phyloP scores from a whole-genome alignment of 2,329 filamentous ascomycete genomes.

The Aspergillus sojae region DNA sequence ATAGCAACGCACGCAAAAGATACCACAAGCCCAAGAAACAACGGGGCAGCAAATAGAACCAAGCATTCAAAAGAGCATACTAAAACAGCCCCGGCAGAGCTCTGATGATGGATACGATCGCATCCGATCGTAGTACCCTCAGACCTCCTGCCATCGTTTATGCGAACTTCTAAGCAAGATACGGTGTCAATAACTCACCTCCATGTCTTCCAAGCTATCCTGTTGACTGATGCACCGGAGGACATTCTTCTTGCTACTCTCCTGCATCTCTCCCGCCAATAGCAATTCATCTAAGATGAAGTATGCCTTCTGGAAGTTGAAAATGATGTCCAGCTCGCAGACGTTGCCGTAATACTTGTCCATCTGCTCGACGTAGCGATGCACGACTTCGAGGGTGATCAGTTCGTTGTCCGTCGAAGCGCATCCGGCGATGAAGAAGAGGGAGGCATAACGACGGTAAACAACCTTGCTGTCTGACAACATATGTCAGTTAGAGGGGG shows the following conservation, averaged over 20 bases:
- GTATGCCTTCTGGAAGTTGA: constrained; percentile 99
- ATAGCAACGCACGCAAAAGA: neutral
- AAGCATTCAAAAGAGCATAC: neutral
- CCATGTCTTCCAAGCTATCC: constrained; percentile 97
- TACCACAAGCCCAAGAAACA: constrained; percentile 2
- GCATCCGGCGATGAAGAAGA: constrained; percentile 99
- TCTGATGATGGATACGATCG: neutral
- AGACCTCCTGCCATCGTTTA: neutral
- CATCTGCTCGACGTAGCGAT: constrained; percentile 99
- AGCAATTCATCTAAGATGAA: constrained; percentile 98
- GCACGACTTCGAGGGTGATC: constrained; percentile 97
- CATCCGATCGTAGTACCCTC: neutral
- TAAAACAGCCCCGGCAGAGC: neutral
- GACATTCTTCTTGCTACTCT: constrained; percentile 99
- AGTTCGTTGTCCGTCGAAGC: constrained; percentile 97
- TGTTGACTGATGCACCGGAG: constrained; percentile 94
- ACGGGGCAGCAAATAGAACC: neutral
- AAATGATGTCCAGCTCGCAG: constrained; percentile 99
- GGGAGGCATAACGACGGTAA: constrained; percentile 95
- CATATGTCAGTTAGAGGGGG: constrained; percentile 11
- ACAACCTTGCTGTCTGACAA: constrained; percentile 90
- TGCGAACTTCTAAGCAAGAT: constrained; percentile 3
- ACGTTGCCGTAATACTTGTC: constrained; percentile 99
- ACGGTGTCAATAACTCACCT: constrained; percentile 68
- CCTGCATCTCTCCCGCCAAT: constrained; percentile 93